Conservation (phyloP, 495 filamentous ascomycete genomes). For the Lasiosphaeria miniovina region DNA sequence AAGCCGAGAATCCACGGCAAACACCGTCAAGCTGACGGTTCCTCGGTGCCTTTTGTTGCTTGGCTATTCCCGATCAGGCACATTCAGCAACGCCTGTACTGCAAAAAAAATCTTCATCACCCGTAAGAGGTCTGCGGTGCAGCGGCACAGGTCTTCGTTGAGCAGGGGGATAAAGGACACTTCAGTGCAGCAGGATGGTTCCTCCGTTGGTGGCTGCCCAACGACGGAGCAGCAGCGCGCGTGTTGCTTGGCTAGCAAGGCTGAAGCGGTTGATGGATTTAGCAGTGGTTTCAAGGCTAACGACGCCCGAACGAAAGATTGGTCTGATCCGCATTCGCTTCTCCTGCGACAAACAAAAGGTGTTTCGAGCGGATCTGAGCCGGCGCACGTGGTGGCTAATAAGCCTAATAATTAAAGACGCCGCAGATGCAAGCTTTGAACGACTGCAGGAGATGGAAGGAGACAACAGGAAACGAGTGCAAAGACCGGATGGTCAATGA, state of each 20-base stretch:
- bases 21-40: too few species aligned
- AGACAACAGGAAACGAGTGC: neutral
- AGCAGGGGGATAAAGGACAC: too few species aligned
- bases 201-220: neutral
- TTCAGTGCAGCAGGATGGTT: neutral
- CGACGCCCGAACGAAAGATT: neutral
- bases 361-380: constrained; percentile 1
- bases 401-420: neutral
- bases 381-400: constrained; percentile 1
- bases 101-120: constrained; percentile 1
- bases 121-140: constrained; percentile 2
- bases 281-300: constrained; percentile 30
- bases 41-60: too few species aligned
- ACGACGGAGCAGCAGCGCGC: neutral
- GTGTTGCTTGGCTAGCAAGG: neutral
- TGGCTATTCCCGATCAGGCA: neutral
- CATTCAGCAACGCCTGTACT: neutral
- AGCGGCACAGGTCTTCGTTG: constrained; percentile 8
- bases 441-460: neutral
- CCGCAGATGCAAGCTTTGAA: neutral
- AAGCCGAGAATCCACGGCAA: neutral
- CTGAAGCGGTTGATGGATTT: constrained; percentile 12
- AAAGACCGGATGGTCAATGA: neutral
- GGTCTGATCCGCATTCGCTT: constrained; percentile 3
- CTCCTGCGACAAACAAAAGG: constrained; percentile 4